phyloP scores from a whole-genome alignment of 192 early-diverging fungal species.

The Backusella circina region DNA sequence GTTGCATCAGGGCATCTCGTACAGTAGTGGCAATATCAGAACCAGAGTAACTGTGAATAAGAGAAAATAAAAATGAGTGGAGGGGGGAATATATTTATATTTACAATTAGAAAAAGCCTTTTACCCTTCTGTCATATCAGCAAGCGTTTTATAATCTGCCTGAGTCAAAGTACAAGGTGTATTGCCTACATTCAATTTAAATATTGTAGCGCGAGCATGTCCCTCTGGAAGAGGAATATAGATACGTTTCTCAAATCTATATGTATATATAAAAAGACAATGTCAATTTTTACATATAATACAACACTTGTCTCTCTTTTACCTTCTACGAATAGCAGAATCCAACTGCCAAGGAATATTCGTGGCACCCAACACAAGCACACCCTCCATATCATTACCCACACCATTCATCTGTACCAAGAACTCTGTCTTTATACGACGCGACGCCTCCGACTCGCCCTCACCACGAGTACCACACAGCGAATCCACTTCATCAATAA shows the following conservation, averaged over 20 bases:
- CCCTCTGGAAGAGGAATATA: constrained; percentile 95
- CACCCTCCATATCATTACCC: constrained; percentile 91
- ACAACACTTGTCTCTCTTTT: no score
- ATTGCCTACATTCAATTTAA: constrained; percentile 88
- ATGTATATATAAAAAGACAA: not conserved
- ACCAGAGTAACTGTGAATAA: not conserved
- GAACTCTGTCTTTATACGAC: constrained; percentile 97
- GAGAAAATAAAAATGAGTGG: not conserved
- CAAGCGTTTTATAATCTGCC: constrained; percentile 74
- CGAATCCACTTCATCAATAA: constrained; percentile 99
- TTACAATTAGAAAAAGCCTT: no score
- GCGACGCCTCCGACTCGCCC: constrained; percentile 92
- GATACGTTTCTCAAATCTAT: constrained; percentile 94
- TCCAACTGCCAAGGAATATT: constrained; percentile 98
- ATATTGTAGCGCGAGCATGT: constrained; percentile 85
- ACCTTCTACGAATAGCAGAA: constrained; percentile 86
- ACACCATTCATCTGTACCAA: constrained; percentile 99
- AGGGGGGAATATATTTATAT: no score
- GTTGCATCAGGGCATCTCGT: constrained; percentile 96
- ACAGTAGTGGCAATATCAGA: constrained; percentile 87
- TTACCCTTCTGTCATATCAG: constrained; percentile 80
- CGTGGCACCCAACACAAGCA: constrained; percentile 93
- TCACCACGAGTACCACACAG: constrained; percentile 94
- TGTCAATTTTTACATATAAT: no score
- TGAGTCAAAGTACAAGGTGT: constrained; percentile 79